Percentiles rank a stretch among this genome's conserved stretches.
Conservation (phyloP, 495 filamentous ascomycete genomes). For the Peziza echinospora region DNA sequence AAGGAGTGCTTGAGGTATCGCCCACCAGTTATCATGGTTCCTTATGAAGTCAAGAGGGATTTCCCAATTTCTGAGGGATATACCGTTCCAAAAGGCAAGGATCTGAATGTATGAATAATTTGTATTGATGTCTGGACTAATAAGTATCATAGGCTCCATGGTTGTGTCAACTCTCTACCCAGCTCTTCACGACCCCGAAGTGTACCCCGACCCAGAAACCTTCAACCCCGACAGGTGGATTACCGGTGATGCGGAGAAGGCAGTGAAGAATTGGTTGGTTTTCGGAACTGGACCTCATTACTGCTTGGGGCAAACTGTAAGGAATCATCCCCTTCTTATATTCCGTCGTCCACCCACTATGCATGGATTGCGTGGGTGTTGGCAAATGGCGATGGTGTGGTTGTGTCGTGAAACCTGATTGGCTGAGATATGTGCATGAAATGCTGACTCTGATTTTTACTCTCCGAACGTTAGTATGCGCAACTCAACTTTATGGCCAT, state of each 20-base stretch:
- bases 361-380: not conserved
- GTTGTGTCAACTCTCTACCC: conserved; percentile 78
- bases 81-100: conserved; percentile 61
- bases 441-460: not conserved
- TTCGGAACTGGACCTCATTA: conserved; percentile 95
- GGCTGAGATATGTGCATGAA: no score
- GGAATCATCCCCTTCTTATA: not conserved
- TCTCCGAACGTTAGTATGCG: conserved; percentile 49
- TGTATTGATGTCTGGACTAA: not conserved
- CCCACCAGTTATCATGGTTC: conserved; percentile 94
- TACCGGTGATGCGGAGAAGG: conserved; percentile 64
- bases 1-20: conserved; percentile 89
- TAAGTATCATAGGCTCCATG: conserved; percentile 57
- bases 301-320: conserved; percentile 63
- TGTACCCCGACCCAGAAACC: conserved; percentile 69
- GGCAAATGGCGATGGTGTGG: not conserved
- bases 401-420: no score
- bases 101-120: no score
- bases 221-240: conserved; percentile 91
- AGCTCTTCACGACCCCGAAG: conserved; percentile 79
- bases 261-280: conserved; percentile 89
- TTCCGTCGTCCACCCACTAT: not conserved
- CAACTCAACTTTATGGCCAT: conserved; percentile 70
- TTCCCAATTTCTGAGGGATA: conserved; percentile 83
- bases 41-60: conserved; percentile 81